Evolutionary conservation across 2,329 filamentous ascomycete species (phyloP).

Genomic region (Ambrosiella beaveri): DNA sequence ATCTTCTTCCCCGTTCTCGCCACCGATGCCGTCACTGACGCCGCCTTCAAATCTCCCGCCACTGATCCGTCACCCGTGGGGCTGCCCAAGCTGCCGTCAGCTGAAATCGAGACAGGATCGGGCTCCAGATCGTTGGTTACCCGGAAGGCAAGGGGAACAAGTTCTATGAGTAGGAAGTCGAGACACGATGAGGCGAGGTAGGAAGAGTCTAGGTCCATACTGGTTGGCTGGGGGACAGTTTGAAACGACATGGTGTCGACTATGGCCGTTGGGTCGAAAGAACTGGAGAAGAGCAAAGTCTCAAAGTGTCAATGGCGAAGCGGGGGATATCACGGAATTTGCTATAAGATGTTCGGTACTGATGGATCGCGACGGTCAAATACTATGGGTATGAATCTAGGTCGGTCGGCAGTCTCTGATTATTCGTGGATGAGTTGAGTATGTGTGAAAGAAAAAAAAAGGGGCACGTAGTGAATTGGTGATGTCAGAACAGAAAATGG

Average conservation of each 20-base stretch:
- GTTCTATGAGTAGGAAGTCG: conserved; percentile 88
- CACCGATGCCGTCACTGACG: conserved; percentile 14
- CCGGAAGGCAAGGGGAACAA: conserved; percentile 85
- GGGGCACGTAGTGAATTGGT: too few species aligned
- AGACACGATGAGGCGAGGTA: conserved; percentile 74
- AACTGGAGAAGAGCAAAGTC: neutral
- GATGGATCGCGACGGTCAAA: too few species aligned
- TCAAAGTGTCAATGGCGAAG: too few species aligned
- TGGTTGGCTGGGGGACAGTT: conserved; percentile 49
- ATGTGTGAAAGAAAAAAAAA: too few species aligned
- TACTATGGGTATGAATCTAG: too few species aligned
- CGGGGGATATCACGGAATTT: too few species aligned
- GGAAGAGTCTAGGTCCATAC: conserved; percentile 55
- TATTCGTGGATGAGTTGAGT: too few species aligned
- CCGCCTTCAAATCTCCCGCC: conserved; percentile 9
- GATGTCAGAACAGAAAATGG: too few species aligned
- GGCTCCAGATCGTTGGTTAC: conserved; percentile 56
- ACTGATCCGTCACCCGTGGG: conserved; percentile 15
- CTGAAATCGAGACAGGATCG: conserved; percentile 19
- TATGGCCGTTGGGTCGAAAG: neutral
- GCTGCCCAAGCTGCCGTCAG: conserved; percentile 1
- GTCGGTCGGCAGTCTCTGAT: too few species aligned
- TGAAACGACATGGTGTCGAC: conserved; percentile 51
- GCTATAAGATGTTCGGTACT: too few species aligned
- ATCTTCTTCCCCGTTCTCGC: conserved; percentile 22